Conservation (phyloP, 2,329 filamentous ascomycete species). For the Fusarium verticillioides region DNA sequence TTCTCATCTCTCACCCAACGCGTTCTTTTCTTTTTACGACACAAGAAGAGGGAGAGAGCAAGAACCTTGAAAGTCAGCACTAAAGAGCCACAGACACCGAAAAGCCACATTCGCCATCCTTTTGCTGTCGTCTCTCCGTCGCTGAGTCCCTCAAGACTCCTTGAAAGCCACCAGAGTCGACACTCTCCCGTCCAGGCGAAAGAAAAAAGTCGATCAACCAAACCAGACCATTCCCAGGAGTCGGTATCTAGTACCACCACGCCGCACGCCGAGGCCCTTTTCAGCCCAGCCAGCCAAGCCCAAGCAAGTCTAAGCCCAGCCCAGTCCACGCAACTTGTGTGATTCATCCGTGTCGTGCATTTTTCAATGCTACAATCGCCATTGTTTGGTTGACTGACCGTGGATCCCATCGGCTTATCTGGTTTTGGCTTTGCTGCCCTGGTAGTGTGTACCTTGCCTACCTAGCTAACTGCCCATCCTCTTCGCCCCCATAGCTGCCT, state of each 20-base stretch:
- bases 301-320: constrained; percentile 17
- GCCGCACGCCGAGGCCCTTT: constrained; percentile 30
- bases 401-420: constrained; percentile 44
- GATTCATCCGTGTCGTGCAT: constrained; percentile 40
- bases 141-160: constrained; percentile 20
- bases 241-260: constrained; percentile 28
- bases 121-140: constrained; percentile 18
- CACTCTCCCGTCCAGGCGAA: constrained; percentile 16
- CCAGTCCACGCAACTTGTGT: constrained; percentile 33
- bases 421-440: constrained; percentile 30
- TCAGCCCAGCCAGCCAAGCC: constrained; percentile 30
- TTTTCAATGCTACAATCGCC: constrained; percentile 48
- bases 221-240: constrained; percentile 15
- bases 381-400: constrained; percentile 46
- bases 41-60: constrained; percentile 21
- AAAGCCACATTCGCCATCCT: constrained; percentile 33
- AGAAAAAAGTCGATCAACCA: constrained; percentile 26
- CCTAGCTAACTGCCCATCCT: not conserved
- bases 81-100: constrained; percentile 31
- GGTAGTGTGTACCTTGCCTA: not conserved
- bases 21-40: constrained; percentile 47
- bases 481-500: constrained; percentile 42
- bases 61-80: constrained; percentile 41
- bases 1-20: constrained; percentile 39
- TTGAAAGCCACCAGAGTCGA: constrained; percentile 11